Evolutionary conservation across 495 filamentous ascomycete genomes (phyloP).

Genomic region (Aspergillus conjunctus): DNA sequence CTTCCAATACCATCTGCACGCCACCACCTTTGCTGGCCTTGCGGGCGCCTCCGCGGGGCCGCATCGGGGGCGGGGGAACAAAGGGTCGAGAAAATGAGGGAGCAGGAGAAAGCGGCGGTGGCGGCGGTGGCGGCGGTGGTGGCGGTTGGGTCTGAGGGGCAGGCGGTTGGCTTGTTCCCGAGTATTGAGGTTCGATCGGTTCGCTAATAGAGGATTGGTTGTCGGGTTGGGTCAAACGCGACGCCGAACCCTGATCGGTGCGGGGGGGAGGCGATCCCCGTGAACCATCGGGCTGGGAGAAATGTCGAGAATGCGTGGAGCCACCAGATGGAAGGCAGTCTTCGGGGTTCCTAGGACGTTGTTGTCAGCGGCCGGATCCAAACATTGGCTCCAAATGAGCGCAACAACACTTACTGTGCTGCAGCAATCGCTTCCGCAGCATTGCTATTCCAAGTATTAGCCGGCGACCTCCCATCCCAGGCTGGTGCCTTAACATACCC

Average conservation of each 20-base stretch:
- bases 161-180: constrained; percentile 23
- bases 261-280: constrained; percentile 35
- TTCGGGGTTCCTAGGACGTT: constrained; percentile 43
- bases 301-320: constrained; percentile 41
- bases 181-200: constrained; percentile 36
- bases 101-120: constrained; percentile 32
- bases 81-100: constrained; percentile 23
- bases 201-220: constrained; percentile 33
- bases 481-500: constrained; percentile 44
- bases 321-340: constrained; percentile 38
- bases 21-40: constrained; percentile 81
- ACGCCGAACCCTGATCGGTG: constrained; percentile 28
- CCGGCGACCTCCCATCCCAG: background rate
- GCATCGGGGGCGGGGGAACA: constrained; percentile 34
- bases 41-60: constrained; percentile 41
- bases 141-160: constrained; percentile 30
- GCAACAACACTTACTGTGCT: constrained; percentile 31
- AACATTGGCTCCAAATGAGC: background rate
- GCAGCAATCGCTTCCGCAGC: constrained; percentile 47
- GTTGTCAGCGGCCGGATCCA: constrained; percentile 11
- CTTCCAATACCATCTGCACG: constrained; percentile 87
- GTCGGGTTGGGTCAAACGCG: constrained; percentile 29
- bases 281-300: constrained; percentile 41
- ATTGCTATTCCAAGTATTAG: constrained; percentile 33
- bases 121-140: constrained; percentile 37